Conservation (phyloP, 352 stramenopile species). For the Globisporangium ultimum region DNA sequence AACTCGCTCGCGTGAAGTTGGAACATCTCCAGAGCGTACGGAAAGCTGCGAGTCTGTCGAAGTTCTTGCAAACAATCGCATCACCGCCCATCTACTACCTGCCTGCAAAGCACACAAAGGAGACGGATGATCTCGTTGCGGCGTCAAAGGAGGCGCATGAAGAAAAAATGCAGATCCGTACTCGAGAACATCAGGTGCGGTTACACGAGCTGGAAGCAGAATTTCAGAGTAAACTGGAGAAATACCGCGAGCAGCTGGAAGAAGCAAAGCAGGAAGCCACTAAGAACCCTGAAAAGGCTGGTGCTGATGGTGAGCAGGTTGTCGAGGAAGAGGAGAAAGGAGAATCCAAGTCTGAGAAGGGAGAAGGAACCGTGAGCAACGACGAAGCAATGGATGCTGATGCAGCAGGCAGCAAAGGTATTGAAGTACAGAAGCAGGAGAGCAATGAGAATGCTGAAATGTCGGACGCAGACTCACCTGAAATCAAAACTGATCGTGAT, state of each 20-base stretch:
- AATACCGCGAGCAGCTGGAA: constrained; percentile 41
- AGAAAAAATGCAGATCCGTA: constrained; percentile 46
- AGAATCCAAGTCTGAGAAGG: no score
- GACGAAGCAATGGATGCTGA: constrained; percentile 2
- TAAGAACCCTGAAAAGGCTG: background rate
- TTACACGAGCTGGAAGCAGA: constrained; percentile 51
- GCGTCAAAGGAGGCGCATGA: constrained; percentile 66
- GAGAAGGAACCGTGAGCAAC: constrained; percentile 12
- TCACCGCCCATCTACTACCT: constrained; percentile 74
- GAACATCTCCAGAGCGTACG: constrained; percentile 47
- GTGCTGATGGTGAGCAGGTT: background rate
- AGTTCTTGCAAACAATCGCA: constrained; percentile 67
- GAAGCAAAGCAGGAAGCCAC: constrained; percentile 17
- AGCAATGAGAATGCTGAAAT: no score
- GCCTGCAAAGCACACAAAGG: constrained; percentile 69
- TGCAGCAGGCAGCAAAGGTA: background rate
- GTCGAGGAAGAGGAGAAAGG: constrained; percentile 16
- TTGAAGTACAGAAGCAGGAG: no score
- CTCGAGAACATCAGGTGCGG: constrained; percentile 40
- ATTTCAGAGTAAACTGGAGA: constrained; percentile 42
- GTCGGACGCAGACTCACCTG: no score
- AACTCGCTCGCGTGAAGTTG: constrained; percentile 50
- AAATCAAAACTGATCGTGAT: no score
- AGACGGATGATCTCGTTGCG: constrained; percentile 68
- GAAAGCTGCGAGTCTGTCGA: constrained; percentile 41